Conservation (phyloP, 2,329 filamentous ascomycete genomes). For the Ceratocystis cubensis region DNA sequence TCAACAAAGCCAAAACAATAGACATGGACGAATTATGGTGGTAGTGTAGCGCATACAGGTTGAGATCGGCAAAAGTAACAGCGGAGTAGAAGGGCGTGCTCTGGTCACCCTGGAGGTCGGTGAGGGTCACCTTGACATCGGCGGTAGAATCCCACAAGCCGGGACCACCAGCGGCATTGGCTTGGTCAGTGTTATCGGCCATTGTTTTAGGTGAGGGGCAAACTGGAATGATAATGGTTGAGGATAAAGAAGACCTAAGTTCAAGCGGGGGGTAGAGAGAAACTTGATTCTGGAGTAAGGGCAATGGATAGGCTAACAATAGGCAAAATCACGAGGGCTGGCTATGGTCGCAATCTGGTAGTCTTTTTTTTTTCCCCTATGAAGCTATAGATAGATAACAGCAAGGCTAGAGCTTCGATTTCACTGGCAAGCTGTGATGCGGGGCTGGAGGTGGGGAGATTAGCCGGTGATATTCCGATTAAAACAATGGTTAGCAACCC, state of each 20-base stretch:
- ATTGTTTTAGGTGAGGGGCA: constrained; percentile 20
- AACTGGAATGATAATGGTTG: constrained; percentile 21
- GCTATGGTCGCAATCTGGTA: not conserved
- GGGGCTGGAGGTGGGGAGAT: constrained; percentile 1
- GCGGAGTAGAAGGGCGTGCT: constrained; percentile 80
- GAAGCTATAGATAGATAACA: constrained; percentile 6
- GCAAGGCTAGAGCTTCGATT: constrained; percentile 6
- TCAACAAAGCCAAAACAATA: not conserved
- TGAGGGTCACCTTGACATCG: constrained; percentile 85
- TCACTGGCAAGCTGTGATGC: constrained; percentile 10
- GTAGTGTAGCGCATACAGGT: constrained; percentile 47
- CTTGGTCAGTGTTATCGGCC: constrained; percentile 29
- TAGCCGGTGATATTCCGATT: constrained; percentile 4
- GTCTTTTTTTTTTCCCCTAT: not conserved
- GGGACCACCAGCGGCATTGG: constrained; percentile 36
- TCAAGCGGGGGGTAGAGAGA: not conserved
- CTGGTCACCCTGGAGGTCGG: constrained; percentile 73
- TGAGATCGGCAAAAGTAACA: constrained; percentile 71
- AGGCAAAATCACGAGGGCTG: not conserved
- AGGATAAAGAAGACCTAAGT: constrained; percentile 20
- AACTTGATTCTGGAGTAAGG: not conserved
- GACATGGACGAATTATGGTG: not conserved
- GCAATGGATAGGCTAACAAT: not conserved
- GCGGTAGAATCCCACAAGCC: constrained; percentile 59
- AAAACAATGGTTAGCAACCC: not conserved